Conservation (phyloP, 2,329 filamentous ascomycete genomes). For the Fusarium falciforme region DNA sequence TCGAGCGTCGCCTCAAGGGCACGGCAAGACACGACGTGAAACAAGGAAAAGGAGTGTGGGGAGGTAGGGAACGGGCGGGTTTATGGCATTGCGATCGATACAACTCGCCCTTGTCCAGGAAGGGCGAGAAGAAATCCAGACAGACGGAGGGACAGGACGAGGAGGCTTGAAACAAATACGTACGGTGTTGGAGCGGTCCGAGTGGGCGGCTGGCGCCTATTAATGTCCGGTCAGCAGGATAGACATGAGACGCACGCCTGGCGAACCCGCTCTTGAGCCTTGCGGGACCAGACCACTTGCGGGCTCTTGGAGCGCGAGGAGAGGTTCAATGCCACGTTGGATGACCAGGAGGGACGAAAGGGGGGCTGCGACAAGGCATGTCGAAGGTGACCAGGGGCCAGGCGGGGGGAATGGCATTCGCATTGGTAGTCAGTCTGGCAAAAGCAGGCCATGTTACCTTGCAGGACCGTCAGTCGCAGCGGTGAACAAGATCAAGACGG, state of each 20-base stretch:
- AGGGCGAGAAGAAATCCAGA: constrained; percentile 36
- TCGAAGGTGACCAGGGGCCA: constrained; percentile 33
- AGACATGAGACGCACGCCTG: constrained; percentile 41
- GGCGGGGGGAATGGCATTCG: constrained; percentile 28
- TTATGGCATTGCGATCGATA: constrained; percentile 44
- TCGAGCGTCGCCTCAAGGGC: constrained; percentile 19
- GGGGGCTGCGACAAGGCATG: constrained; percentile 34
- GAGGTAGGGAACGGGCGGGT: constrained; percentile 25
- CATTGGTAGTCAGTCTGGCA: constrained; percentile 15
- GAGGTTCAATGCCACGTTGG: constrained; percentile 44
- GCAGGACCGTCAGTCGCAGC: constrained; percentile 35
- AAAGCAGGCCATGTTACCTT: constrained; percentile 26
- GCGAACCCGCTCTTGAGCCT: constrained; percentile 38
- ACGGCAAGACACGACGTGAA: constrained; percentile 23
- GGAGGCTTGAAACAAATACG: constrained; percentile 44
- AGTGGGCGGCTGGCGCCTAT: constrained; percentile 43
- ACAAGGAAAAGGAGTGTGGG: constrained; percentile 40
- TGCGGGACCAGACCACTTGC: constrained; percentile 38
- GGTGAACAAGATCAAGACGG: constrained; percentile 29
- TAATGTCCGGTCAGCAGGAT: constrained; percentile 44
- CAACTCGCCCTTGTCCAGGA: constrained; percentile 38
- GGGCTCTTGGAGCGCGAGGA: constrained; percentile 36
- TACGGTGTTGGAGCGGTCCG: constrained; percentile 32
- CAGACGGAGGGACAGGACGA: constrained; percentile 30
- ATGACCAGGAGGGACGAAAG: constrained; percentile 42